Percentiles rank a stretch among this genome's conserved stretches.
Evolutionary conservation across 352 stramenopile species (phyloP).

Genomic region (Achlya hypogyna): DNA sequence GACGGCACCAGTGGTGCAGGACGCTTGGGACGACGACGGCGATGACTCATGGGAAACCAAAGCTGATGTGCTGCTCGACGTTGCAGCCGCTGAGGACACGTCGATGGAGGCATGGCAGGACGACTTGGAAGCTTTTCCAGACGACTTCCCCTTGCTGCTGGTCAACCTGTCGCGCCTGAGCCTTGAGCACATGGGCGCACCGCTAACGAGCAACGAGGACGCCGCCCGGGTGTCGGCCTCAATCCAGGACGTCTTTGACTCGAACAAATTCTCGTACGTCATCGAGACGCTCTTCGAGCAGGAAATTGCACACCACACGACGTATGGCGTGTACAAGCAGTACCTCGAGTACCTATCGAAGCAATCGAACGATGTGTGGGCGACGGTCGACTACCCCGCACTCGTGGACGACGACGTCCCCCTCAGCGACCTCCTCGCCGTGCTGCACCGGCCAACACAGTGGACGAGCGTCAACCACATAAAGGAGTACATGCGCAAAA

Average conservation of each 20-base stretch:
- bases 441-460: slow-evolving; percentile 44
- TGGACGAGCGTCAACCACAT: slow-evolving; percentile 79
- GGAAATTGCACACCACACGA: slow-evolving; percentile 34
- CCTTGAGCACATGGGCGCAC: slow-evolving; percentile 34
- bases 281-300: slow-evolving; percentile 61
- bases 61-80: neutral
- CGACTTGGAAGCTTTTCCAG: slow-evolving; percentile 32
- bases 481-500: slow-evolving; percentile 61
- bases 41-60: slow-evolving; percentile 19
- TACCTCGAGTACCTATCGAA: slow-evolving; percentile 42
- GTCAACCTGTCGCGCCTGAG: slow-evolving; percentile 54
- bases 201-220: slow-evolving; percentile 23
- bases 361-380: slow-evolving; percentile 46
- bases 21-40: neutral
- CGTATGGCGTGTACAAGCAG: slow-evolving; percentile 41
- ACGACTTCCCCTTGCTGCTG: slow-evolving; percentile 61
- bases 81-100: neutral
- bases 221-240: slow-evolving; percentile 33
- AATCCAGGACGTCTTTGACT: slow-evolving; percentile 40
- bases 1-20: too few relatives aligned
- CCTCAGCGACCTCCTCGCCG: slow-evolving; percentile 54
- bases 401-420: slow-evolving; percentile 45
- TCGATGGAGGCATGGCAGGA: slow-evolving; percentile 30
- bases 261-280: slow-evolving; percentile 48
- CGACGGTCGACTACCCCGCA: slow-evolving; percentile 65